Evolutionary conservation across 345 rosid species (phyloP).

Genomic region (Mallotus nudiflorus): DNA sequence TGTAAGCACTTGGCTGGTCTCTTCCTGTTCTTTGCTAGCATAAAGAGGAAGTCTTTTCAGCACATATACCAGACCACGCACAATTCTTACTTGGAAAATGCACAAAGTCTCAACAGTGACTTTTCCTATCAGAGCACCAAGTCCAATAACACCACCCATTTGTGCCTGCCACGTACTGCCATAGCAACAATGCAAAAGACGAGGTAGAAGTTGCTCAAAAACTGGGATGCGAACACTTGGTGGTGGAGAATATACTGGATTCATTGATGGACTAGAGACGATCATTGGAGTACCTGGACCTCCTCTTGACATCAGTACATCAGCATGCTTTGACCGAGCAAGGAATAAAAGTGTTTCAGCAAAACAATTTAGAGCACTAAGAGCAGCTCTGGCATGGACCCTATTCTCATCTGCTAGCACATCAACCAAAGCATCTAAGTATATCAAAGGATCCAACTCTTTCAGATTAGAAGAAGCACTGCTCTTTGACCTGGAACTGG

Average conservation of each 20-base stretch:
- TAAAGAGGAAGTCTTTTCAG: conserved; percentile 88
- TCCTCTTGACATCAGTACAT: conserved; percentile 76
- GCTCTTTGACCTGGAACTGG: conserved; percentile 69
- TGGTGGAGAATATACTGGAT: conserved; percentile 96
- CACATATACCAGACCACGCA: conserved; percentile 86
- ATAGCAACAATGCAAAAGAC: conserved; percentile 95
- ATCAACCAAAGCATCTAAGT: conserved; percentile 93
- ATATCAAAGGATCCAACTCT: conserved; percentile 87
- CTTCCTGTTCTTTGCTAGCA: conserved; percentile 95
- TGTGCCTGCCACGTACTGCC: conserved; percentile 99
- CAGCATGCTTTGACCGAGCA: conserved; percentile 90
- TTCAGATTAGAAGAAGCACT: conserved; percentile 64
- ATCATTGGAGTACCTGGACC: conserved; percentile 96
- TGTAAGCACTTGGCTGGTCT: conserved; percentile 96
- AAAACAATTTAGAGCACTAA: conserved; percentile 73
- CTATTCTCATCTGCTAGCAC: conserved; percentile 92
- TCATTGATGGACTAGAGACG: conserved; percentile 98
- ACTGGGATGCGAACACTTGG: conserved; percentile 91
- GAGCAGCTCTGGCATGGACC: conserved; percentile 90
- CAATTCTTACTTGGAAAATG: conserved; percentile 84
- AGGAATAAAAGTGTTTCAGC: conserved; percentile 89
- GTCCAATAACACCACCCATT: conserved; percentile 99
- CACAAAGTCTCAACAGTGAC: conserved; percentile 94
- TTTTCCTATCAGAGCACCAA: conserved; percentile 95
- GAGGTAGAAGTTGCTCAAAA: conserved; percentile 96